A percentile compares a stretch with the other conserved stretches of the same genome.
These are phyloP conservation scores for Apiotrichum mycotoxinovorans DNA, from an alignment of 1,284 basidiomycete species.

Conservation along the genomic window DNA sequence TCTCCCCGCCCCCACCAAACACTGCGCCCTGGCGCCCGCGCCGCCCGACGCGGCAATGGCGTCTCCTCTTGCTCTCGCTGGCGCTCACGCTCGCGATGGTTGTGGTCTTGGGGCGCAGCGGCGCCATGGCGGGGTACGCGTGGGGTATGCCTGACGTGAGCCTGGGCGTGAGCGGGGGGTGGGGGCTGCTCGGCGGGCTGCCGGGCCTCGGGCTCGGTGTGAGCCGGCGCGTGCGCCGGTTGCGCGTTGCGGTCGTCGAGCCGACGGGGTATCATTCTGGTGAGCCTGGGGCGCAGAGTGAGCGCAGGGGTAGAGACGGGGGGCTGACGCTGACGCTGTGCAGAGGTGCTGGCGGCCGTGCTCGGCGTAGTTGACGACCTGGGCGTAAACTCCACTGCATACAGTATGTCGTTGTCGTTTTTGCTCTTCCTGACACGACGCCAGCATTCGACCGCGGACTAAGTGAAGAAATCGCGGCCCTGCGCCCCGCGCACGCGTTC, in stretches of 20 bases:
- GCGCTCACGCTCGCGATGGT: neutral
- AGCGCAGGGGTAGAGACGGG: too few relatives aligned
- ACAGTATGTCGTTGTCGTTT: neutral
- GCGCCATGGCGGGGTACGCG: neutral
- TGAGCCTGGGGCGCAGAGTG: neutral
- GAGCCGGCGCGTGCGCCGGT: neutral
- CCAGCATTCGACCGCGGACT: neutral
- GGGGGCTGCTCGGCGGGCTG: neutral
- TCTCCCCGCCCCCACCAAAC: too few relatives aligned
- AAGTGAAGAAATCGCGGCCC: too few relatives aligned
- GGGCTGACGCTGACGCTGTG: neutral
- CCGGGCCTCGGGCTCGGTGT: neutral
- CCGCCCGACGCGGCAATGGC: neutral
- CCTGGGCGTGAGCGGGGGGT: too few relatives aligned
- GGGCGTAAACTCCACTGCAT: neutral
- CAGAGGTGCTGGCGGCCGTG: neutral
- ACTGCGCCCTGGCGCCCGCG: neutral
- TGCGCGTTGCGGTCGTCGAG: slow-evolving; percentile 1
- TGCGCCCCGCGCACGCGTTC: neutral
- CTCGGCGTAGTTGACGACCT: neutral
- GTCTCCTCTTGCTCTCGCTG: neutral
- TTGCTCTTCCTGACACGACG: neutral
- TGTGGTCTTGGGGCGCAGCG: neutral
- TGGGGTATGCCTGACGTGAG: neutral
- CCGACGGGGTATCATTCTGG: neutral